A percentile compares a stretch with the other conserved stretches of the same genome.
Conservation (phyloP, 2,329 filamentous ascomycete species). For the Xylariaceae sp. region DNA sequence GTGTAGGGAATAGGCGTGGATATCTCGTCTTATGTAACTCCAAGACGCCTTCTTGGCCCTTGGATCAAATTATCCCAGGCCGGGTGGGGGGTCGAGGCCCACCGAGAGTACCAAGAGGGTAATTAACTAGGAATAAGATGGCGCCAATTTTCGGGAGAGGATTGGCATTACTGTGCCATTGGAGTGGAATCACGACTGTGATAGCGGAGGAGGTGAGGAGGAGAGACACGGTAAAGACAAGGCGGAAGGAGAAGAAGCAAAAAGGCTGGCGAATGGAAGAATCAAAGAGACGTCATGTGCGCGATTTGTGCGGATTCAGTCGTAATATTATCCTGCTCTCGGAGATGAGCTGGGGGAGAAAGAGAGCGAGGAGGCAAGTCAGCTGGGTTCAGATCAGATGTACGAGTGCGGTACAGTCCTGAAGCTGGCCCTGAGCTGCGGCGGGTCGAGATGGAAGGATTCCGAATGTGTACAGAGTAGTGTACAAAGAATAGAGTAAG, state of each 20-base stretch:
- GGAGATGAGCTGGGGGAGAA: not conserved
- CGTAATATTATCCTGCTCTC: not conserved
- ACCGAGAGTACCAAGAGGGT: constrained; percentile 4
- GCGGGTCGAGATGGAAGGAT: not conserved
- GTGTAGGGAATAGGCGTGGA: not conserved
- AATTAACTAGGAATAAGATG: not conserved
- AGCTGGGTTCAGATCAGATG: not conserved
- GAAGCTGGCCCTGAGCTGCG: not conserved
- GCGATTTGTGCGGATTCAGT: constrained; percentile 8
- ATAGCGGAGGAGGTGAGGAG: not conserved
- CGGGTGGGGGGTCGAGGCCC: constrained; percentile 13
- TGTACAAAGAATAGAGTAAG: not conserved
- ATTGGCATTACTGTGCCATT: not conserved
- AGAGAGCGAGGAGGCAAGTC: not conserved
- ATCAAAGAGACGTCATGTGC: constrained; percentile 5
- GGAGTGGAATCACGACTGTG: not conserved
- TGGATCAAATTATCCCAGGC: constrained; percentile 7
- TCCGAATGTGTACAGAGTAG: not conserved
- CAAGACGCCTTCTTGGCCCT: not conserved
- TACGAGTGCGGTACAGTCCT: too few relatives aligned
- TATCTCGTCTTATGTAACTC: not conserved
- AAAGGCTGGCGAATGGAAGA: not conserved
- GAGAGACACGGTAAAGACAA: not conserved
- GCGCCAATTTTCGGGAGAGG: not conserved
- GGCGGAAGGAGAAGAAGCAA: not conserved